These are phyloP conservation scores for Suillus decipiens DNA, from an alignment of 768 basidiomycete species.

Conservation along the genomic window DNA sequence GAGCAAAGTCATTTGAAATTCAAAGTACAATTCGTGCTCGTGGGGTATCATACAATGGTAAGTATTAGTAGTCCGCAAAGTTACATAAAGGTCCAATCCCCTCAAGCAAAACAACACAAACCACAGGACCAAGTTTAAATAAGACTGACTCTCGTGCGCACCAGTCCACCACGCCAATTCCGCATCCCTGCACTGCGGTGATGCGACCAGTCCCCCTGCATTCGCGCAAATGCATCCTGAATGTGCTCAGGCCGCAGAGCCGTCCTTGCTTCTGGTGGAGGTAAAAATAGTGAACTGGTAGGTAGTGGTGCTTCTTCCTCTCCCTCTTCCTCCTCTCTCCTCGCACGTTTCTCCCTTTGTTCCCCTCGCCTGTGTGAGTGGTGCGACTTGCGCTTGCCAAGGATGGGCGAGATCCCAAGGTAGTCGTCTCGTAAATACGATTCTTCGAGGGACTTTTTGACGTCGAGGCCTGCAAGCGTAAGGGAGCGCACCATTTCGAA, in stretches of 20 bases:
- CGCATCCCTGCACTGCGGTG: constrained; percentile 82
- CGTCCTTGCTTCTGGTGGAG: constrained; percentile 79
- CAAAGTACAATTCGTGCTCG: neutral
- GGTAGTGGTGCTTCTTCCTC: constrained; percentile 68
- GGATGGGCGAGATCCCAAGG: constrained; percentile 44
- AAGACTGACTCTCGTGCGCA: constrained; percentile 76
- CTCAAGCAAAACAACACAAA: constrained; percentile 3
- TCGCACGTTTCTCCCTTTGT: constrained; percentile 45
- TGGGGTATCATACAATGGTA: neutral
- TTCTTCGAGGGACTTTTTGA: constrained; percentile 79
- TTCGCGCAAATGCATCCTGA: constrained; percentile 86
- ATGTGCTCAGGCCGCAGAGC: constrained; percentile 84
- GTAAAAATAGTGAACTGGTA: constrained; percentile 74
- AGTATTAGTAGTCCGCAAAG: neutral
- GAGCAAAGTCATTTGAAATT: too few species aligned
- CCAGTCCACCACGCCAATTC: constrained; percentile 86
- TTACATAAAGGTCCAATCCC: neutral
- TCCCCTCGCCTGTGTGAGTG: constrained; percentile 40
- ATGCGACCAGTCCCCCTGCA: constrained; percentile 86
- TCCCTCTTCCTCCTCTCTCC: constrained; percentile 56
- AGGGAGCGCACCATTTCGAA: constrained; percentile 97
- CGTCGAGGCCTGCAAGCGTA: constrained; percentile 82
- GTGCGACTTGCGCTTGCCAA: constrained; percentile 69
- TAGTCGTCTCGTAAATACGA: constrained; percentile 68
- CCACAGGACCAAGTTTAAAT: constrained; percentile 45